Evolutionary conservation across 2,329 filamentous ascomycete genomes (phyloP), one percentile per base, ranked within the genome.

Genomic region (Beauveria sp.): DNA sequence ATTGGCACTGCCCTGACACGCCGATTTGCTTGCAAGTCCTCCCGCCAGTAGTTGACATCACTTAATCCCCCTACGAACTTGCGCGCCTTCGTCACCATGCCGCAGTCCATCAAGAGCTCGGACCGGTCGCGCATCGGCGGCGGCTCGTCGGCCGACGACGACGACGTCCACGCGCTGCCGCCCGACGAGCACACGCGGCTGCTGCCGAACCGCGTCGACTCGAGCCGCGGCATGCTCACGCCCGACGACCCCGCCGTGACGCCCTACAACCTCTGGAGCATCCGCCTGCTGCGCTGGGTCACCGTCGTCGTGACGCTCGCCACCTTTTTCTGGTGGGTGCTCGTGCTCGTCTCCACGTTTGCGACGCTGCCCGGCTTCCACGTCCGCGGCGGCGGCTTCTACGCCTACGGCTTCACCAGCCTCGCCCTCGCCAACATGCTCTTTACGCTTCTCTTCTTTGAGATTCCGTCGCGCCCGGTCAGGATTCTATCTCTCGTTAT

Each of bases 241-340:
- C 75, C 77, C 24, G 77, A 79, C 59, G 77, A 79, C 62, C 76
- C 77, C 10, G 77, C 76, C n/a, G 77, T 96, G 74, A 90, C 91
- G 3, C 95, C 95, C 0, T 97, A 97, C 77, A 99, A 99, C 69
- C 84, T 98, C 43, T 96, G 92, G 88, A 91, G 86, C 63, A 89
- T 99, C 55, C 88, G 95, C 20, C 84, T 89, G 52, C 79, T 95
- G 60, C 86, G 92, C 71, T 90, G 87, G 70, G 73, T 95, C 63
- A 93, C 91, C 5, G 79, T 96, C 60, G 68, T 91, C 43, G 90
- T 97, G 70, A 79, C 93, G 22, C 73, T 86, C 57, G 71, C 93
- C 67, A 90, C 86, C 61, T 91, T 96, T 69, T 69, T 91, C n/a
- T 98, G 93, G 93, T 98, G 95, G 93, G 82, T 91, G 10, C 74